Evolutionary conservation across 768 basidiomycete species (phyloP).

Genomic region (Hysterangium stoloniferum): DNA sequence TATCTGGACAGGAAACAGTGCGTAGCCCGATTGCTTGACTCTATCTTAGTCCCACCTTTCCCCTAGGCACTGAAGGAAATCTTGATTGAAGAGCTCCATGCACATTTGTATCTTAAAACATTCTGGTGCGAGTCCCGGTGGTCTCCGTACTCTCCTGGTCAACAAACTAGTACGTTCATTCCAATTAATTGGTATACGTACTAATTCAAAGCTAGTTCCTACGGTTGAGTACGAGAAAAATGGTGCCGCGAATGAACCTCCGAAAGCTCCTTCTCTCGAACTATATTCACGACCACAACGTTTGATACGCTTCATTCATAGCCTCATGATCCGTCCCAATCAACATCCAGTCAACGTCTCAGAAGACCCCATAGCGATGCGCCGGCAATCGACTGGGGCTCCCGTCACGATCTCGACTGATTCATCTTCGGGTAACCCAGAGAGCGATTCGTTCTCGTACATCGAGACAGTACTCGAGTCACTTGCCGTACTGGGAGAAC

Average conservation of each 20-base stretch:
- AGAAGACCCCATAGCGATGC: conserved; percentile 22
- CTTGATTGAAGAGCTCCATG: conserved; percentile 89
- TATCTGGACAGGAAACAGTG: conserved; percentile 80
- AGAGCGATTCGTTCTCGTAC: conserved; percentile 88
- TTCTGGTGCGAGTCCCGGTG: conserved; percentile 95
- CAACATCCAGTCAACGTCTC: conserved; percentile 62
- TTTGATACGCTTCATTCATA: conserved; percentile 54
- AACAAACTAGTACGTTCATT: conserved; percentile 57
- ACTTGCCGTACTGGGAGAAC: conserved; percentile 82
- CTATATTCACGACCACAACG: conserved; percentile 39
- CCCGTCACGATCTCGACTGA: not conserved
- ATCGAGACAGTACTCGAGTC: conserved; percentile 91
- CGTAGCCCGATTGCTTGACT: conserved; percentile 20
- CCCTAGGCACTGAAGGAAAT: conserved; percentile 83
- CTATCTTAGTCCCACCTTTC: not conserved
- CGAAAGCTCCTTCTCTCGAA: conserved; percentile 21
- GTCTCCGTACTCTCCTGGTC: conserved; percentile 75
- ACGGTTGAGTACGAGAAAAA: conserved; percentile 60
- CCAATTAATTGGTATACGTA: not conserved
- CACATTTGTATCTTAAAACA: conserved; percentile 93
- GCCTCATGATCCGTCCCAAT: conserved; percentile 64
- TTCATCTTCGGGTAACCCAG: conserved; percentile 53
- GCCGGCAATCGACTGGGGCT: not conserved
- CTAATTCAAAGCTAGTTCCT: conserved; percentile 39
- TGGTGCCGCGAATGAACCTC: conserved; percentile 17